Evolutionary conservation across 495 filamentous ascomycete genomes (phyloP).

Genomic region (Xylaria sp.): DNA sequence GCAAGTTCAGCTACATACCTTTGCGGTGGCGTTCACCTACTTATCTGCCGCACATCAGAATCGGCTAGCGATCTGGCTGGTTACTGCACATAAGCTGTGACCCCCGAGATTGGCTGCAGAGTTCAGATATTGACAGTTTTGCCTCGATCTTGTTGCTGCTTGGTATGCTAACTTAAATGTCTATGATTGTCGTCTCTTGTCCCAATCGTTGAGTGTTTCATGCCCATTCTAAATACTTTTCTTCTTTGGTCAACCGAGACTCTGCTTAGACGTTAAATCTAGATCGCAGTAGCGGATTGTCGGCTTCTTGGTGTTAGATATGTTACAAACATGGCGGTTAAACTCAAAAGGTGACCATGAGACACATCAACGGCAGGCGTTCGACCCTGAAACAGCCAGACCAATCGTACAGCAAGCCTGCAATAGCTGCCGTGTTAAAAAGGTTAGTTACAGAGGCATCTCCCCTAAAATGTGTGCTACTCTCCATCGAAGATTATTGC

Average conservation of each 20-base stretch:
- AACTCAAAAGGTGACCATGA: conserved; percentile 30
- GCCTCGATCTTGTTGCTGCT: neutral
- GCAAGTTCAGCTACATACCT: neutral
- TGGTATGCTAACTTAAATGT: neutral
- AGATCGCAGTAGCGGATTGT: neutral
- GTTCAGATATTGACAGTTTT: neutral
- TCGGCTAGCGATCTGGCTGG: neutral
- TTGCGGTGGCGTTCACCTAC: neutral
- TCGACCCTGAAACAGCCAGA: conserved; percentile 32
- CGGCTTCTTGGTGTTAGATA: conserved; percentile 7
- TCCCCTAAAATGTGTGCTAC: neutral
- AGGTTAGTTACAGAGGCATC: conserved; percentile 22
- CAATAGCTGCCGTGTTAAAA: conserved; percentile 34
- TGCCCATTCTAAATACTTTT: neutral
- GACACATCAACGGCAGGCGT: conserved; percentile 30
- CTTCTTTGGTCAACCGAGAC: neutral
- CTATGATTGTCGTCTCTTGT: neutral
- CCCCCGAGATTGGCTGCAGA: neutral
- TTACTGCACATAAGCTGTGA: neutral
- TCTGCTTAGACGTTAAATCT: neutral
- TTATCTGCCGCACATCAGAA: neutral
- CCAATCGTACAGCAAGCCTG: conserved; percentile 34
- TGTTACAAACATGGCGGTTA: conserved; percentile 34
- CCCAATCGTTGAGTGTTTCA: neutral
- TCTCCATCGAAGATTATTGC: neutral